Evolutionary conservation across 1,284 basidiomycete genomes (phyloP), one percentile per base, ranked within the genome.

Genomic region (Microbotryum lychnidis-dioicae): DNA sequence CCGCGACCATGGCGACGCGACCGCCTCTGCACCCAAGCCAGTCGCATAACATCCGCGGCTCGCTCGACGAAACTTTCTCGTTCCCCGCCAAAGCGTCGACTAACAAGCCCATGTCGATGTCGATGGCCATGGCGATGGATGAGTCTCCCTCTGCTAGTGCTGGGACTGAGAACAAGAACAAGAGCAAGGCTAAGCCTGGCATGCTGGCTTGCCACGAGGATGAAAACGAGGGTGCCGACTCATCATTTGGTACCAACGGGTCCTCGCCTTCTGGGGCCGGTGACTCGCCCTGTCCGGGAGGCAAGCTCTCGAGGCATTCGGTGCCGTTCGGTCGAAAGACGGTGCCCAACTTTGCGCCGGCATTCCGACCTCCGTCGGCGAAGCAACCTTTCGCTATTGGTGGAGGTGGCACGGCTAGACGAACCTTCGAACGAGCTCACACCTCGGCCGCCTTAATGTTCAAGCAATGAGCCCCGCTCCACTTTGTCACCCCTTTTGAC

Each of bases 181-280:
- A 42, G 37, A 42, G 37, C 37, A 42, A 42, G 12, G 16, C 9
- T 10, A 42, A 16, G 37, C 10, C 37, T 16, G 37, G 37, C 5
- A 42, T 42, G 37, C 12, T 42, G 37, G 37, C 37, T 42, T 42
- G 37, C 37, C 56, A 60, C 21, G 67, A 68, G 50, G 67, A 68
- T 33, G 67, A 67, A 23, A 61, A 66, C 46, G 64, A 66, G 27
- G 37, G 33, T 25, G 64, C 55, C 45, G 67, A 68, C 53, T 68
- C 64, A 44, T 66, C 64, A 18, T 64, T 68, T 53, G 64, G 67
- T 3, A 64, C 67, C 33, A 63, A 61, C 48, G 67, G 67, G 9
- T 66, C 64, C 37, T 61, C 58, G 4, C 67, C 67, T 0, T 56
- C 60, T 25, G 54, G 51, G 6, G 52, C 44, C 3, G 67, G 62